Percentiles rank a stretch among this genome's conserved stretches.
phyloP scores from a whole-genome alignment of 2,329 filamentous ascomycete genomes.

The Biscogniauxia sp. region DNA sequence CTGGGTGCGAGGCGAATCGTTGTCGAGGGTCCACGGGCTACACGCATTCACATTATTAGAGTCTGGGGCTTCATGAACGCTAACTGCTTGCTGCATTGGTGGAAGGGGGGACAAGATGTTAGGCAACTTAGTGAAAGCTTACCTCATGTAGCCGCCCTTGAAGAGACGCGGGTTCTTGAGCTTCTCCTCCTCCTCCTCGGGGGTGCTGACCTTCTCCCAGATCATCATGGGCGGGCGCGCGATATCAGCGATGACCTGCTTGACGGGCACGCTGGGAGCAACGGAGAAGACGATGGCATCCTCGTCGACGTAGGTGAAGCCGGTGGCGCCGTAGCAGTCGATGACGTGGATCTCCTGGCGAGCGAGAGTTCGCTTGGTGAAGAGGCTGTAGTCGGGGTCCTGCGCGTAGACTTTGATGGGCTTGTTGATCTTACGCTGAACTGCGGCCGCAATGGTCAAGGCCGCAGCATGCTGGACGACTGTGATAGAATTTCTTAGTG shows the following conservation, averaged over 20 bases:
- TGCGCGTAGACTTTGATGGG: neutral
- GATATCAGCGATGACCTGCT: slow-evolving; percentile 34
- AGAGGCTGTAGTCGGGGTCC: neutral
- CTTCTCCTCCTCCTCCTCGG: neutral
- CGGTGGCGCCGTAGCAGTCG: slow-evolving; percentile 26
- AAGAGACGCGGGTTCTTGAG: neutral
- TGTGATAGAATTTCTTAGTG: neutral
- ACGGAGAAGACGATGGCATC: slow-evolving; percentile 29
- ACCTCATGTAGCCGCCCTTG: neutral
- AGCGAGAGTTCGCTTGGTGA: neutral
- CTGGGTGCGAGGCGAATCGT: slow-evolving; percentile 1
- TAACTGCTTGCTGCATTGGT: neutral
- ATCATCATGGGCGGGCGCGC: slow-evolving; percentile 32
- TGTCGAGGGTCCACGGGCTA: neutral
- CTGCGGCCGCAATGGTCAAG: neutral
- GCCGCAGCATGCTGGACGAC: neutral
- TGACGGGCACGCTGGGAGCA: slow-evolving; percentile 27
- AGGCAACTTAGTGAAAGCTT: neutral
- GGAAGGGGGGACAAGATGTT: no score
- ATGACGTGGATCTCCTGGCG: neutral
- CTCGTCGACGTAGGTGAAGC: slow-evolving; percentile 32
- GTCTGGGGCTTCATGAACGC: neutral
- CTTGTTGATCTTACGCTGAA: neutral
- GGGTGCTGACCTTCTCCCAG: slow-evolving; percentile 12
- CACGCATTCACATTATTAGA: neutral